Evolutionary conservation across 768 basidiomycete genomes (phyloP).

Genomic region (Saitozyma sp.): DNA sequence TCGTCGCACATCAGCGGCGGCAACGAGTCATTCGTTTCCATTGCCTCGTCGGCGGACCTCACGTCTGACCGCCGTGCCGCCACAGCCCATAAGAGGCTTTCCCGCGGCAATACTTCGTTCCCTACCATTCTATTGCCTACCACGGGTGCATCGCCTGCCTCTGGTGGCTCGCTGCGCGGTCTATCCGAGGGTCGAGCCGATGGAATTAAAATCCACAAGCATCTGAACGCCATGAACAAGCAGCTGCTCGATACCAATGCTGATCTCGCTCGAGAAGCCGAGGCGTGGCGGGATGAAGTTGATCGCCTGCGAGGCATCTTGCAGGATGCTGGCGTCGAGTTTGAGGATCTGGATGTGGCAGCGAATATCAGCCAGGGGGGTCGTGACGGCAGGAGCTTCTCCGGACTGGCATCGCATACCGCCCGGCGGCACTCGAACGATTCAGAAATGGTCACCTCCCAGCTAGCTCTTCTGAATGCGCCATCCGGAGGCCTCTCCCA

Average conservation of each 20-base stretch:
- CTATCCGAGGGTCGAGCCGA: slow-evolving; percentile 37
- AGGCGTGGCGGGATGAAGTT: slow-evolving; percentile 40
- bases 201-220: slow-evolving; percentile 49
- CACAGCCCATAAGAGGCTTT: slow-evolving; percentile 14
- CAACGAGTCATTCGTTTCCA: slow-evolving; percentile 46
- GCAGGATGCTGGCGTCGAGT: slow-evolving; percentile 30
- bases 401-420: not conserved
- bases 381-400: not conserved
- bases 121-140: slow-evolving; percentile 42
- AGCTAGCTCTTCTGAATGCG: not conserved
- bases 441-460: not conserved
- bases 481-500: not conserved
- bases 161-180: slow-evolving; percentile 26
- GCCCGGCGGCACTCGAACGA: not conserved
- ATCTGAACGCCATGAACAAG: slow-evolving; percentile 50
- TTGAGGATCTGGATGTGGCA: slow-evolving; percentile 33
- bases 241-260: slow-evolving; percentile 44
- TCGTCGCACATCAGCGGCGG: slow-evolving; percentile 13
- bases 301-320: slow-evolving; percentile 28
- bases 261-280: slow-evolving; percentile 40
- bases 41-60: slow-evolving; percentile 49
- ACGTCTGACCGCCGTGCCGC: slow-evolving; percentile 45
- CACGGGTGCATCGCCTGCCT: slow-evolving; percentile 14
- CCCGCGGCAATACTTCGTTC: slow-evolving; percentile 44
- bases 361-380: slow-evolving; percentile 15